Percentiles rank a stretch among this genome's conserved stretches.
Conservation (phyloP, 2,329 filamentous ascomycete genomes). For the Zymoseptoria passerinii region DNA sequence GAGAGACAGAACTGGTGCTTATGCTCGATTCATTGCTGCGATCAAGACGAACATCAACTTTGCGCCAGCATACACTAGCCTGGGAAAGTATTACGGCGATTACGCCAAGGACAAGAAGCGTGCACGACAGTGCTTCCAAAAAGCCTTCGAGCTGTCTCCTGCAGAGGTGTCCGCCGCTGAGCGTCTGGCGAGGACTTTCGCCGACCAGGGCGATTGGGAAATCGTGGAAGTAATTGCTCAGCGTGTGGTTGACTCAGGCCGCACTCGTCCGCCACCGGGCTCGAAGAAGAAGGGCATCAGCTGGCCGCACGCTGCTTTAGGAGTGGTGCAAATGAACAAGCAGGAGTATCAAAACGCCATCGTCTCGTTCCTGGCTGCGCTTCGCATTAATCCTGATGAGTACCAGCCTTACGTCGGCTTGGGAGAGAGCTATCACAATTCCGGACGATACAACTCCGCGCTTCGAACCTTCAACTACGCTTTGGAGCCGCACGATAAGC, state of each 20-base stretch:
- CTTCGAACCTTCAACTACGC: constrained; percentile 85
- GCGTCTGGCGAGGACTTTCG: constrained; percentile 75
- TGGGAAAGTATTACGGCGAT: constrained; percentile 85
- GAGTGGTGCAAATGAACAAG: constrained; percentile 89
- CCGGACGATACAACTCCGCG: constrained; percentile 87
- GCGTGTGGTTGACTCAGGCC: constrained; percentile 88
- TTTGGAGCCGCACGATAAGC: constrained; percentile 59
- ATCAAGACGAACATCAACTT: constrained; percentile 81
- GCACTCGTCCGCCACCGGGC: constrained; percentile 79
- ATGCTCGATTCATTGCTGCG: constrained; percentile 71
- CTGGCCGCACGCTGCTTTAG: constrained; percentile 91
- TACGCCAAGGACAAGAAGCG: constrained; percentile 81
- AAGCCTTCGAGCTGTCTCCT: constrained; percentile 85
- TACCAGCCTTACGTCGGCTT: constrained; percentile 95
- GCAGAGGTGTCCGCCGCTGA: constrained; percentile 83
- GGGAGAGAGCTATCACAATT: constrained; percentile 95
- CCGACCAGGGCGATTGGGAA: constrained; percentile 89
- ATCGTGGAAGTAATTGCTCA: constrained; percentile 87
- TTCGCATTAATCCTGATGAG: constrained; percentile 74
- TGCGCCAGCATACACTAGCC: constrained; percentile 81
- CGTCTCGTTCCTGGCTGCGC: constrained; percentile 80
- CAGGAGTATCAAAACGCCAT: constrained; percentile 85
- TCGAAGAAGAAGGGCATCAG: constrained; percentile 89
- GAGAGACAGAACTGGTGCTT: constrained; percentile 73
- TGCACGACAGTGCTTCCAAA: constrained; percentile 88